A percentile compares a stretch with the other conserved stretches of the same genome.
These are phyloP conservation scores for Amyloporia xantha DNA, from an alignment of 768 basidiomycete species.

Conservation along the genomic window DNA sequence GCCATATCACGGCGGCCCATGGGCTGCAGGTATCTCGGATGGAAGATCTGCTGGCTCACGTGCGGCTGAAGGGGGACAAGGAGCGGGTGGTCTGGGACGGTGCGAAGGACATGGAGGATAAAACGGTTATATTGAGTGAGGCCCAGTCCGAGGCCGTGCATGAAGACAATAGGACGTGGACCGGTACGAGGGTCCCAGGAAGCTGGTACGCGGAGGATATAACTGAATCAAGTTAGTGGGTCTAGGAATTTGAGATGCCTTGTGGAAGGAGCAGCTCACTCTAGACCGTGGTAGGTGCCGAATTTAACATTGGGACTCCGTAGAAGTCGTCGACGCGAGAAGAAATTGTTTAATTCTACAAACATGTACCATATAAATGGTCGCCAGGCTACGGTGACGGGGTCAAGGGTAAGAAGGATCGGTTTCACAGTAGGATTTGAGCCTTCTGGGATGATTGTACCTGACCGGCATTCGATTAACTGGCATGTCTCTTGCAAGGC, in stretches of 20 bases:
- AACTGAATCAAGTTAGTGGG: too few species aligned
- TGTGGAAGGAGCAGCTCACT: too few species aligned
- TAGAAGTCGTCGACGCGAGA: slow-evolving; percentile 39
- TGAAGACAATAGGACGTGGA: slow-evolving; percentile 68
- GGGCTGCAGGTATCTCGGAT: slow-evolving; percentile 65
- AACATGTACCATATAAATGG: slow-evolving; percentile 61
- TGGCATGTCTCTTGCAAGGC: slow-evolving; percentile 56
- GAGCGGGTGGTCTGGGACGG: slow-evolving; percentile 62
- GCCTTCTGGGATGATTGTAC: slow-evolving; percentile 56
- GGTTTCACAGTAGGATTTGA: slow-evolving; percentile 45
- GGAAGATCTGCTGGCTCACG: slow-evolving; percentile 81
- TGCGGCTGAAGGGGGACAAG: slow-evolving; percentile 79
- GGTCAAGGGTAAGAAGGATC: slow-evolving; percentile 73
- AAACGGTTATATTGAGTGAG: slow-evolving; percentile 63
- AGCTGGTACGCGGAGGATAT: slow-evolving; percentile 64
- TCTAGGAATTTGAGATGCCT: neutral
- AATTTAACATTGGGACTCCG: slow-evolving; percentile 36
- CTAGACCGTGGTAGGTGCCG: slow-evolving; percentile 55
- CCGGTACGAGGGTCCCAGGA: slow-evolving; percentile 55
- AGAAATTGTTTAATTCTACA: slow-evolving; percentile 42
- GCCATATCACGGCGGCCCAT: slow-evolving; percentile 58
- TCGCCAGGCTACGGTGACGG: slow-evolving; percentile 58
- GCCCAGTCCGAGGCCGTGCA: slow-evolving; percentile 88
- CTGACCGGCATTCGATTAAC: slow-evolving; percentile 66
- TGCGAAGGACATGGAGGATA: slow-evolving; percentile 48